phyloP scores from a whole-genome alignment of 306 rosid genomes.

The Pachyrhizus erosus region DNA sequence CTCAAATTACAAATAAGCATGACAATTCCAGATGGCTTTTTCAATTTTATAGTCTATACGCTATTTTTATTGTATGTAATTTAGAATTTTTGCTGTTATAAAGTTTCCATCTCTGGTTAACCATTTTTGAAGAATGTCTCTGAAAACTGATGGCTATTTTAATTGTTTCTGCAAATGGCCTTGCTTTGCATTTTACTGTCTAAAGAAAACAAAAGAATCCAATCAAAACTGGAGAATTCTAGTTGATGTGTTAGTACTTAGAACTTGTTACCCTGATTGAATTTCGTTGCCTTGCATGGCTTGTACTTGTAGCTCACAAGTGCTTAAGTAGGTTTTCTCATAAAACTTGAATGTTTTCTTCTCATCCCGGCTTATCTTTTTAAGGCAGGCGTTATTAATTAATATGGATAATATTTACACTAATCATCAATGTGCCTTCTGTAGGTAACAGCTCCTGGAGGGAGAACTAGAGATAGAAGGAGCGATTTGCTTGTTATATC shows the following conservation, averaged over 20 bases:
- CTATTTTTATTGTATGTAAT: neutral
- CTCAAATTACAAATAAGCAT: neutral
- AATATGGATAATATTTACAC: neutral
- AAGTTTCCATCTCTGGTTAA: neutral
- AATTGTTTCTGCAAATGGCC: neutral
- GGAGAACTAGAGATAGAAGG: slow-evolving; percentile 85
- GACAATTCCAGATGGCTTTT: slow-evolving; percentile 1
- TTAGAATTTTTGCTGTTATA: neutral
- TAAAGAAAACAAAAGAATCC: slow-evolving; percentile 8
- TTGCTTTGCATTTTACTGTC: neutral
- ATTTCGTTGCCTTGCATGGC: slow-evolving; percentile 12
- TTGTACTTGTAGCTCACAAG: neutral
- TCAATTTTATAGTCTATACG: neutral
- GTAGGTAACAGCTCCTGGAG: slow-evolving; percentile 90
- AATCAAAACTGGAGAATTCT: neutral
- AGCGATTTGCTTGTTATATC: slow-evolving; percentile 82
- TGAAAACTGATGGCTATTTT: neutral
- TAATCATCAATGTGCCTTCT: slow-evolving; percentile 32
- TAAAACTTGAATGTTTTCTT: too few species aligned
- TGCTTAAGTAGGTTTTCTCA: neutral
- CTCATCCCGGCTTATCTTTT: neutral
- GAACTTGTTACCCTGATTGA: slow-evolving; percentile 1
- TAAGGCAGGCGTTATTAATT: neutral
- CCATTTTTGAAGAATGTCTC: neutral
- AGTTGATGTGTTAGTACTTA: neutral